Evolutionary conservation across 1,284 basidiomycete species (phyloP).

Genomic region (Trichosporon faecale): DNA sequence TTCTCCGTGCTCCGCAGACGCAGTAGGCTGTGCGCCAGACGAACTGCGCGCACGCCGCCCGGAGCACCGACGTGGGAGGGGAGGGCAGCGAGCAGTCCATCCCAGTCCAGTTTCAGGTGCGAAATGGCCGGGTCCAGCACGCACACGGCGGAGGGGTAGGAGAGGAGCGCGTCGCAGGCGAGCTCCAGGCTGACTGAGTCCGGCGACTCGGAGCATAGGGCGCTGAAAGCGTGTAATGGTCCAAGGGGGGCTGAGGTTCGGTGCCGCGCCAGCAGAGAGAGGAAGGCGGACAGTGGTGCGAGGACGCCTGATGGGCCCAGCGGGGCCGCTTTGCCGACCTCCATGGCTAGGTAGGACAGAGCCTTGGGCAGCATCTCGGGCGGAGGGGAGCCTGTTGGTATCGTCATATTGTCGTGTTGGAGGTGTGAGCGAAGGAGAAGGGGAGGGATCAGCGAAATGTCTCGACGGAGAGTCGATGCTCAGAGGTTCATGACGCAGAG

Average conservation of each 20-base stretch:
- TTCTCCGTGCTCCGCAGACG: conserved; percentile 5
- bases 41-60: not conserved
- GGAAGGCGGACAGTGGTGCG: conserved; percentile 3
- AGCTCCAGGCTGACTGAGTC: not conserved
- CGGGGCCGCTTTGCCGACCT: conserved; percentile 7
- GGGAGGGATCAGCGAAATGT: not conserved
- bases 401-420: not conserved
- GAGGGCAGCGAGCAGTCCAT: not conserved
- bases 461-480: not conserved
- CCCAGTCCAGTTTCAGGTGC: not conserved
- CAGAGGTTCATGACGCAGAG: not conserved
- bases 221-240: conserved; percentile 20
- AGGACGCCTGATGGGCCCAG: conserved; percentile 11
- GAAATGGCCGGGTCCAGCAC: conserved; percentile 13
- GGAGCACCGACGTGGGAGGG: not conserved
- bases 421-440: not conserved
- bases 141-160: conserved; percentile 20
- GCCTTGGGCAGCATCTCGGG: conserved; percentile 13
- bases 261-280: conserved; percentile 16
- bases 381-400: conserved; percentile 8
- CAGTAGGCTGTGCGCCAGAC: conserved; percentile 21
- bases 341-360: conserved; percentile 14
- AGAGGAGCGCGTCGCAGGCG: conserved; percentile 21
- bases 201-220: not conserved
- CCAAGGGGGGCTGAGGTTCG: conserved; percentile 16